Evolutionary conservation across 2,329 filamentous ascomycete genomes (phyloP).

Genomic region (Paraphaeosphaeria minitans): DNA sequence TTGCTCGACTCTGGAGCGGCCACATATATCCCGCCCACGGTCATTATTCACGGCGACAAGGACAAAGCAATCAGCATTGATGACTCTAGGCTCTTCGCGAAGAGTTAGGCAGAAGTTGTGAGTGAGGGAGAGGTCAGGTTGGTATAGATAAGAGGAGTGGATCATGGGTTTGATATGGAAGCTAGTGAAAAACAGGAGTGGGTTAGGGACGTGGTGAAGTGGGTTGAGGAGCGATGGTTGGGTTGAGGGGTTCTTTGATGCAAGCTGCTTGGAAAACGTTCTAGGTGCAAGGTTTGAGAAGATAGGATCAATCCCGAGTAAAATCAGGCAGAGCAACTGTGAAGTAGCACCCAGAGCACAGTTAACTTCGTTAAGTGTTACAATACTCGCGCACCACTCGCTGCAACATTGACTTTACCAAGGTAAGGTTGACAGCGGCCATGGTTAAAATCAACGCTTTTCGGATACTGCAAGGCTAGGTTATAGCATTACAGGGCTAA

Average conservation of each 20-base stretch:
- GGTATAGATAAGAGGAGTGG: conserved; percentile 20
- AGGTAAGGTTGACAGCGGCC: no score
- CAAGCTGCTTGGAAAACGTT: not conserved
- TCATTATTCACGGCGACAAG: conserved; percentile 37
- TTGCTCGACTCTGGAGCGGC: conserved; percentile 26
- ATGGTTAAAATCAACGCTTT: no score
- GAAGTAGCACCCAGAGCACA: no score
- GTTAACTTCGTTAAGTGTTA: no score
- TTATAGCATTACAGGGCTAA: no score
- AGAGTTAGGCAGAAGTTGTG: conserved; percentile 25
- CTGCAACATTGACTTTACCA: no score
- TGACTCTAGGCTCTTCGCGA: conserved; percentile 32
- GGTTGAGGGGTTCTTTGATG: not conserved
- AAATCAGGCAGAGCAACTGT: no score
- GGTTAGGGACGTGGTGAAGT: conserved; percentile 34
- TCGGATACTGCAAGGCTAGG: no score
- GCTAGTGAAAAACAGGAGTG: conserved; percentile 36
- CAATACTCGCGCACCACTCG: no score
- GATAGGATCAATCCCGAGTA: no score
- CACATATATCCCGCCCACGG: conserved; percentile 32
- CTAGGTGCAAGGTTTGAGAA: no score
- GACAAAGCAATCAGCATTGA: conserved; percentile 36
- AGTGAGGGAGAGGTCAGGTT: conserved; percentile 27
- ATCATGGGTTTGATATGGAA: conserved; percentile 42
- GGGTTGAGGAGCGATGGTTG: conserved; percentile 37